Conservation (phyloP, 805 yeast genomes). For the Wickerhamomyces subpelliculosus region DNA sequence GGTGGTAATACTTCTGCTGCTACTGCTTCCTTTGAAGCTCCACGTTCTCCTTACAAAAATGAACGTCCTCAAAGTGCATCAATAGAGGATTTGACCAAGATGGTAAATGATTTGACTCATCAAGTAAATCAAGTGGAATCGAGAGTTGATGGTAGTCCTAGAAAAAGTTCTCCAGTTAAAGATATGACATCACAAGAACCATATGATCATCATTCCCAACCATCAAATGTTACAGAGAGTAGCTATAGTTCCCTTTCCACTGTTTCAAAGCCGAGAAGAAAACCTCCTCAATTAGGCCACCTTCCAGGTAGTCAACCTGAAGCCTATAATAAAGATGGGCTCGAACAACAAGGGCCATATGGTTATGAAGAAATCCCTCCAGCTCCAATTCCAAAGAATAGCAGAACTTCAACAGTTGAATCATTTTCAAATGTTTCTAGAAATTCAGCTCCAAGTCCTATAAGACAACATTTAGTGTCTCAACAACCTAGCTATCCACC, state of each 20-base stretch:
- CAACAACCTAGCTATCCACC: too few species aligned
- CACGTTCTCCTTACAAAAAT: not conserved
- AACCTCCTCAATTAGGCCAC: too few species aligned
- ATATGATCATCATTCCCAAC: constrained; percentile 4
- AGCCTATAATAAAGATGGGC: too few species aligned
- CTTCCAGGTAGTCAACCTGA: too few species aligned
- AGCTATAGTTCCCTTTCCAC: constrained; percentile 1
- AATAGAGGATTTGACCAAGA: constrained; percentile 25
- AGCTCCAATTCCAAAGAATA: too few species aligned
- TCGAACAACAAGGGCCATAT: too few species aligned
- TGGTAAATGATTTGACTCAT: constrained; percentile 28
- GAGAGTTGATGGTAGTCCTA: constrained; percentile 9
- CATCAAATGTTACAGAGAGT: constrained; percentile 1
- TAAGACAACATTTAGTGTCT: too few species aligned
- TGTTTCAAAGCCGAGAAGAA: constrained; percentile 5
- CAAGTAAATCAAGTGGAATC: constrained; percentile 18
- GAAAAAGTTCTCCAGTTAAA: not conserved
- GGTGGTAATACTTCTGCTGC: too few species aligned
- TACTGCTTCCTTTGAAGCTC: not conserved
- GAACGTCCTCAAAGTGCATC: constrained; percentile 4
- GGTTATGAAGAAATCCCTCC: too few species aligned
- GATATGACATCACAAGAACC: not conserved
- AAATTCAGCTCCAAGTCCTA: too few species aligned
- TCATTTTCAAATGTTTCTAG: too few species aligned
- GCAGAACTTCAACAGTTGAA: not conserved